Conservation (phyloP, 1,139 yeast species). For the Yamadazyma triangularis region DNA sequence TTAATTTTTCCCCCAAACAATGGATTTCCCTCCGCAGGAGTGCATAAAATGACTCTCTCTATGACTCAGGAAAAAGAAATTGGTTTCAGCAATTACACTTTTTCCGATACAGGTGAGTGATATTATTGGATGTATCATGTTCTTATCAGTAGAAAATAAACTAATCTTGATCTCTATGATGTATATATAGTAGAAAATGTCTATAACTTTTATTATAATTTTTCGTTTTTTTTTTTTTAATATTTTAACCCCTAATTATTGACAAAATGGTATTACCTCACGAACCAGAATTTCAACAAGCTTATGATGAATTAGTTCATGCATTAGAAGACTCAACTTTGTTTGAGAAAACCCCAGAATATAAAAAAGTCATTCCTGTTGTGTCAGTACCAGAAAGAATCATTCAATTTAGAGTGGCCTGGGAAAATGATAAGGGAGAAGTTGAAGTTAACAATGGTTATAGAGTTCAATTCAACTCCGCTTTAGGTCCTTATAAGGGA, state of each 20-base stretch:
- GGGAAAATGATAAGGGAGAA: conserved; percentile 95
- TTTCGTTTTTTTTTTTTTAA: too few species aligned
- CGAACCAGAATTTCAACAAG: conserved; percentile 99
- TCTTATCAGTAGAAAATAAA: neutral
- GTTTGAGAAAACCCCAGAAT: conserved; percentile 84
- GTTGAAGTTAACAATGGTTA: conserved; percentile 94
- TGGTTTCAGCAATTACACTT: too few species aligned
- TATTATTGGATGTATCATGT: conserved; percentile 10
- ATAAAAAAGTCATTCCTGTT: conserved; percentile 83
- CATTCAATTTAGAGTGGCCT: conserved; percentile 92
- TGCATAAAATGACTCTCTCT: too few species aligned
- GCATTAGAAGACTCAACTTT: conserved; percentile 90
- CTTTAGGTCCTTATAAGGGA: conserved; percentile 98
- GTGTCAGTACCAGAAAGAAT: conserved; percentile 95
- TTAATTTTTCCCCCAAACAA: too few species aligned
- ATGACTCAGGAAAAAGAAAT: too few species aligned
- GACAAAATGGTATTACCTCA: conserved; percentile 54
- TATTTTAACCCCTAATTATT: too few species aligned
- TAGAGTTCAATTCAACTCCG: conserved; percentile 98
- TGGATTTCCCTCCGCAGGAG: too few species aligned
- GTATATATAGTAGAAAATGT: too few species aligned
- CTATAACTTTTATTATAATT: too few species aligned
- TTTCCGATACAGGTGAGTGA: conserved; percentile 13
- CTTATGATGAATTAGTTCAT: conserved; percentile 86
- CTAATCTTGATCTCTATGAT: neutral